These are phyloP conservation scores for Penicillium sp. DNA, from an alignment of 2,329 filamentous ascomycete species.

Conservation along the genomic window DNA sequence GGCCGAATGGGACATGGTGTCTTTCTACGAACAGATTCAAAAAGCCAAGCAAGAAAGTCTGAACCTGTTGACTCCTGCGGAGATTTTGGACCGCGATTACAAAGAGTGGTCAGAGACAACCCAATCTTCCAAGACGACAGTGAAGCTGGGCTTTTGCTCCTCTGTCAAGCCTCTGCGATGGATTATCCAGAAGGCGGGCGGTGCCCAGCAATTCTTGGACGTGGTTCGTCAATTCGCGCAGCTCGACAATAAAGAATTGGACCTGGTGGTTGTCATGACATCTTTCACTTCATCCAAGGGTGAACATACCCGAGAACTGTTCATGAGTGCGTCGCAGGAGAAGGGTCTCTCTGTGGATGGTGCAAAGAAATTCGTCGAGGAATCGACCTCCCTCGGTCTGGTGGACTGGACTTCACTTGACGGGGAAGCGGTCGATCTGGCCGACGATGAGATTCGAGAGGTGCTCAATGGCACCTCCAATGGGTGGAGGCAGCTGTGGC, in stretches of 20 bases:
- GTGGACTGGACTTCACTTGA: conserved; percentile 27
- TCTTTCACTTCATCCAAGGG: conserved; percentile 42
- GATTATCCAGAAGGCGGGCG: conserved; percentile 45
- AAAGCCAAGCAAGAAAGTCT: conserved; percentile 52
- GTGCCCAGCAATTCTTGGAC: conserved; percentile 32
- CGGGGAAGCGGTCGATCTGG: conserved; percentile 19
- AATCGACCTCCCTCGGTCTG: conserved; percentile 40
- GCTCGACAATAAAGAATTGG: conserved; percentile 40
- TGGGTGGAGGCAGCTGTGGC: conserved; percentile 48
- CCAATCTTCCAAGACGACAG: conserved; percentile 22
- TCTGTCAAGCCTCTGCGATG: conserved; percentile 53
- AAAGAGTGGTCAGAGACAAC: conserved; percentile 53
- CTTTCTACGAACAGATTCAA: conserved; percentile 49
- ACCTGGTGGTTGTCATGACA: conserved; percentile 56
- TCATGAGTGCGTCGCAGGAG: conserved; percentile 44
- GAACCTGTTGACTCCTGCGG: conserved; percentile 46
- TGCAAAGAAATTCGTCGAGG: conserved; percentile 42
- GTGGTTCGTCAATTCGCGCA: conserved; percentile 43
- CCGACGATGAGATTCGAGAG: conserved; percentile 13
- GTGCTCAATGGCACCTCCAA: conserved; percentile 16
- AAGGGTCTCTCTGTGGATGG: conserved; percentile 30
- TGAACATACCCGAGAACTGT: conserved; percentile 48
- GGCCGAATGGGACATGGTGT: conserved; percentile 40
- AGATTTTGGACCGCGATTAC: conserved; percentile 58
- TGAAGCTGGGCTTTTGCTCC: conserved; percentile 53